Base-by-base conservation (phyloP, 176 grass and related monocot genomes). In the Puccinellia tenuiflora region DNA sequence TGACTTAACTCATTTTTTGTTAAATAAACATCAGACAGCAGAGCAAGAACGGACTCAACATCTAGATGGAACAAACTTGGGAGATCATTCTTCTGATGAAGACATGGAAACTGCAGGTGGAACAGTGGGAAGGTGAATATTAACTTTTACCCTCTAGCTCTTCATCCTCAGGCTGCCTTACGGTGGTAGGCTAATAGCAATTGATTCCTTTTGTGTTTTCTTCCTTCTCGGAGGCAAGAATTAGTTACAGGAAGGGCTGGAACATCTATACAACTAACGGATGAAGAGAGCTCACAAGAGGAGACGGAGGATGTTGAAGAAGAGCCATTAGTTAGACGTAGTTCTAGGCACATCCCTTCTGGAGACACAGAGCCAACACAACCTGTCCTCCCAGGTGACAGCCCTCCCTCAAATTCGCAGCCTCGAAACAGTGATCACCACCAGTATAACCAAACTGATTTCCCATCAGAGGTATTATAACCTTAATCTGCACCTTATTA, bases 301-400 rank as follows among this genome's bases (percentile, higher is more conserved):
- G 96, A 98, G 22, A 50, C 48, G 16, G 91, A 99, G 68, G 93
- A 99, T 81, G 77, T 88, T 62, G 91, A 99, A 73, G 93, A 99
- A 61, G 43, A 84, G 50, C 93, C 93, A 37, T 77, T 94, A 86
- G 85, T 96, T 60, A 88, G 91, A 75, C 91, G 91, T 31, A 89
- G 69, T 78, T 87, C 96, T 57, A 88, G 89, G 65, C 67, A 79
- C 52, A 20, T 78, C 56, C 77, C 89, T 83, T 81, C 91, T 68
- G 90, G 86, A 90, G 88, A 67, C 9, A 57, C 77, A 59, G 91
- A 63, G 66, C 52, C 45, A 61, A 45, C 85, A 42, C 79, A 84
- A 72, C 62, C 59, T 26, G 52, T 82, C 21, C 38, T 81, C 56
- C 51, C 62, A 51, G 77, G 5, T 60, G 64, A 82, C 80, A 92